Base-by-base conservation (phyloP, 768 basidiomycete species). In the Thelephora aurantiotincta region DNA sequence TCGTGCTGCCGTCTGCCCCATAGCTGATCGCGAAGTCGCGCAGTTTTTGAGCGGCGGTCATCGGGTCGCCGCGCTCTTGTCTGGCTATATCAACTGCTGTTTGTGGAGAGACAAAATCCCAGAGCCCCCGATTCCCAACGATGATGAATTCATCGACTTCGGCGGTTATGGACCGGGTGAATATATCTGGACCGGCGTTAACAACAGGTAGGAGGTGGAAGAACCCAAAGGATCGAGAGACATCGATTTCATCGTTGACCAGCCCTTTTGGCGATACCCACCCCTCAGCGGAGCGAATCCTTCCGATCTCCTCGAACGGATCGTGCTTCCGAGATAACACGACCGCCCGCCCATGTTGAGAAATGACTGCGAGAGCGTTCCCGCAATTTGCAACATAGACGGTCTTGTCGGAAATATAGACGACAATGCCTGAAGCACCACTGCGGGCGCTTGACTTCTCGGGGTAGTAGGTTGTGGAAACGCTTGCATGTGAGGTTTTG, bases 1-100 rank as follows among this genome's bases (percentile, higher is more conserved):
- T 97, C 43, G 83, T 85, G 51, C 81, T 87, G 12, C 88, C 89
- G 47, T 86, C 80, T 14, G 92, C 89, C 1, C 96, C 96, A 63
- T 97, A 97, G 55, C 89, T 90, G 58, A 99, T 88, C 6, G 96
- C 91, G 52, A 97, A 87, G 61, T 99, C 96, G 43, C 96, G 77
- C 36, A 99, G 65, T 67, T 96, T 98, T 67, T 97, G 93, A 0
- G 96, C 90, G 4, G 96, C 96, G 58, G 91, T 80, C 80, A 84
- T 83, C 0, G 82, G 82, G 55, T 85, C 79, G 14, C 66, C 63
- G 12, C 73, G 63, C 56, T 84, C 84, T 6, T 76, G 75, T 35
- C 87, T 74, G 0, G 91, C 93, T 51, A 98, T 92, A 61, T 98
- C 94, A 48, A 98, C 91, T 1, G 96, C 94, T 0, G 88, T 94